Evolutionary conservation across 495 filamentous ascomycete species (phyloP).

Genomic region (Lepraria neglecta): DNA sequence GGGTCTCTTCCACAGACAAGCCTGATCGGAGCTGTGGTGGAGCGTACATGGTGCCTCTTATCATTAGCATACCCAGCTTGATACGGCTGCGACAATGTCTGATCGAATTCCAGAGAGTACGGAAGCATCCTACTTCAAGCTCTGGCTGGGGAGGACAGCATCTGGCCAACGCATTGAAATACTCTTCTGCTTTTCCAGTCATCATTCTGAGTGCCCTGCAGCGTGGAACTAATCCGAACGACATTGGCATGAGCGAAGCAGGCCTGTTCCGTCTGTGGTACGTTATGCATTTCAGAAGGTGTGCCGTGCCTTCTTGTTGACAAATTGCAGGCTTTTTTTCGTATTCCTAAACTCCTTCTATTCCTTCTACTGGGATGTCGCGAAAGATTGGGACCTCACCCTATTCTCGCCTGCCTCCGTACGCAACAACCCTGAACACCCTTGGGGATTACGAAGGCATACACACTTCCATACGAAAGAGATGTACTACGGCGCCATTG

Average conservation of each 20-base stretch:
- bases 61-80: constrained; percentile 72
- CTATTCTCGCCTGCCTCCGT: constrained; percentile 56
- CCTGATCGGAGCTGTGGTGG: constrained; percentile 79
- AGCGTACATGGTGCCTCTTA: constrained; percentile 63
- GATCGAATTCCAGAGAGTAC: constrained; percentile 75
- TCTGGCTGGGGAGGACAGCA: constrained; percentile 70
- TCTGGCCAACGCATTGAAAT: constrained; percentile 87
- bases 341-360: constrained; percentile 79
- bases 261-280: constrained; percentile 54
- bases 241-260: constrained; percentile 50
- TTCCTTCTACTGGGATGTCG: constrained; percentile 96
- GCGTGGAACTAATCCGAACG: constrained; percentile 55
- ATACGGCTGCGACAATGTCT: constrained; percentile 90
- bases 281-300: constrained; percentile 14
- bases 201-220: constrained; percentile 71
- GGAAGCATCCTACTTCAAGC: constrained; percentile 36
- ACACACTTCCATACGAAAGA: constrained; percentile 61
- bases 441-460: constrained; percentile 69
- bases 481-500: constrained; percentile 77
- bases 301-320: no score
- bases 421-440: constrained; percentile 52
- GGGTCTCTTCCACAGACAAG: constrained; percentile 64
- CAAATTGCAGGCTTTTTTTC: constrained; percentile 44
- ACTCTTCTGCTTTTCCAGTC: constrained; percentile 85
- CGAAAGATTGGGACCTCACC: constrained; percentile 91